phyloP scores from a whole-genome alignment of 208 protist species.

The Leishmania gerbilli region DNA sequence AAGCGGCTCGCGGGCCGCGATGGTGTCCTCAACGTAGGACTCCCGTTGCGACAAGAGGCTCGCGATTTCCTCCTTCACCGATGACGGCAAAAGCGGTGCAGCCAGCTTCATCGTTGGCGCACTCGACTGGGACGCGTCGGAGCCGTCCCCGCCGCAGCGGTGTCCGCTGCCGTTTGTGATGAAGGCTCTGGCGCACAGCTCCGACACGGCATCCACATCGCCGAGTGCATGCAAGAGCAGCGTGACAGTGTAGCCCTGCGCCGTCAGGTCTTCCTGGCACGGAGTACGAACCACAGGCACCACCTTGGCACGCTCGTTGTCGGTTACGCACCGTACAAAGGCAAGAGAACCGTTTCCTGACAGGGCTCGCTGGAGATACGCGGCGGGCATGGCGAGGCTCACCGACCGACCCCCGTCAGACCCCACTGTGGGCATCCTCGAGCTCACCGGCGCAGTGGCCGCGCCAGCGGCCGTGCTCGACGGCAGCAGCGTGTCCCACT shows the following conservation, averaged over 20 bases:
- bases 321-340: constrained; percentile 17
- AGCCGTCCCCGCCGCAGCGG: neutral
- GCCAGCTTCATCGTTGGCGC: constrained; percentile 16
- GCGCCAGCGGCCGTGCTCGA: neutral
- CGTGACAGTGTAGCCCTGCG: constrained; percentile 67
- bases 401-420: constrained; percentile 1
- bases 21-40: constrained; percentile 56
- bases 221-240: constrained; percentile 77
- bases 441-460: neutral
- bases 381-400: constrained; percentile 24
- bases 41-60: constrained; percentile 37
- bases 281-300: constrained; percentile 49
- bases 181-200: constrained; percentile 28
- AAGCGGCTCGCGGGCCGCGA: constrained; percentile 77
- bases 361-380: constrained; percentile 21
- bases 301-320: constrained; percentile 54
- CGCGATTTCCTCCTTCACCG: constrained; percentile 31
- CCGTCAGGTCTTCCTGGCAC: constrained; percentile 67
- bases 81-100: constrained; percentile 16
- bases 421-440: neutral
- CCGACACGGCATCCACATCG: constrained; percentile 73
- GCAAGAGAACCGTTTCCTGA: constrained; percentile 5
- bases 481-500: constrained; percentile 72
- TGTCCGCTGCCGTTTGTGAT: neutral
- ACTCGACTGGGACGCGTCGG: neutral